A percentile compares a stretch with the other conserved stretches of the same genome.
Conservation (phyloP, 2,329 filamentous ascomycete genomes). For the Paraphaeosphaeria sporulosa region DNA sequence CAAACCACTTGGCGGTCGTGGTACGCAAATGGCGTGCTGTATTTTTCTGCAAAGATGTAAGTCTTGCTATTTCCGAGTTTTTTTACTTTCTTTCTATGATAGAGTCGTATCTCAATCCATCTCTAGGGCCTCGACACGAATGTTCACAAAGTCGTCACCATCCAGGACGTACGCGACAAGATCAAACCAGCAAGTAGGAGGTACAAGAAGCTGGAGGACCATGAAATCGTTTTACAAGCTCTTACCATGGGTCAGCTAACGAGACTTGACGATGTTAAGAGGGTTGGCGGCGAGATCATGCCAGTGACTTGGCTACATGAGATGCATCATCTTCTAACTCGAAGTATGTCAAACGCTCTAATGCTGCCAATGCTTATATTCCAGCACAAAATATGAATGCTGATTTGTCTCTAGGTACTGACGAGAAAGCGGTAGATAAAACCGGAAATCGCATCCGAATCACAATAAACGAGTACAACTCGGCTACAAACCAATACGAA, state of each 20-base stretch:
- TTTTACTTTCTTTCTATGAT: not conserved
- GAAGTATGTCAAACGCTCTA: not conserved
- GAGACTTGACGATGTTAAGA: not conserved
- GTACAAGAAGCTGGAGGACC: not conserved
- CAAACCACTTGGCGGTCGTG: not conserved
- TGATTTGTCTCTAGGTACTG: no score
- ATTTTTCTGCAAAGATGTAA: slow-evolving; percentile 1
- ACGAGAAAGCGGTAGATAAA: no score
- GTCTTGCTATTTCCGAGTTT: not conserved
- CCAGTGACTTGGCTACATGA: slow-evolving; percentile 5
- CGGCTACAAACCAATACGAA: not conserved
- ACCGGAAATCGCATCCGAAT: not conserved
- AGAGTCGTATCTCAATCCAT: no score
- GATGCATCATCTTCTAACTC: slow-evolving; percentile 1
- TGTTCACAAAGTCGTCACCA: not conserved
- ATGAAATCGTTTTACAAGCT: not conserved
- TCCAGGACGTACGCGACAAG: not conserved
- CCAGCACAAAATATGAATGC: no score
- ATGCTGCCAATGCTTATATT: no score
- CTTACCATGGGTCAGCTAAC: not conserved
- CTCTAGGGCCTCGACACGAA: slow-evolving; percentile 3
- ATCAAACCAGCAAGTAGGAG: not conserved
- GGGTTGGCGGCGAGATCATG: not conserved
- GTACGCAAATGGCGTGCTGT: not conserved
- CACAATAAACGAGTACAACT: not conserved